A percentile compares a stretch with the other conserved stretches of the same genome.
Evolutionary conservation across 139 green algal genomes (phyloP).

Genomic region (Yamagishiella unicocca): DNA sequence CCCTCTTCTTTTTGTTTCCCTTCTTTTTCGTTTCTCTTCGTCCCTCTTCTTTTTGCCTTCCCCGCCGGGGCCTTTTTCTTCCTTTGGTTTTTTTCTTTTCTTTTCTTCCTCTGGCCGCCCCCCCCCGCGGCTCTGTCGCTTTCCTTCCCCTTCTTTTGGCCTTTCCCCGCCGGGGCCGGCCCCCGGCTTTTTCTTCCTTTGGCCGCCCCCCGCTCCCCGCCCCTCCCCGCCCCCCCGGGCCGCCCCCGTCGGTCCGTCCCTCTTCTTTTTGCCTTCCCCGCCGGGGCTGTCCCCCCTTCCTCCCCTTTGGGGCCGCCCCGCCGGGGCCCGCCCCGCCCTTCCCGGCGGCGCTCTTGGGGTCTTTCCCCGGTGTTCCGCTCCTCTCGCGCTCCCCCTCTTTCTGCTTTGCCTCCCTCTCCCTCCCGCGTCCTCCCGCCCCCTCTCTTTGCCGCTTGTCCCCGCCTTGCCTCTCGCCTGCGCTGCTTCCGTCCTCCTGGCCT

Average conservation of each 20-base stretch:
- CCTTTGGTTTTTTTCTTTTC: neutral
- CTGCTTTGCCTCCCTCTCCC: neutral
- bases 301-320: too few relatives aligned
- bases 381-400: neutral
- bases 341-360: too few relatives aligned
- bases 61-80: neutral
- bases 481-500: neutral
- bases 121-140: neutral
- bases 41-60: neutral
- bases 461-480: too few relatives aligned
- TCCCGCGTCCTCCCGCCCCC: too few relatives aligned
- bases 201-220: too few relatives aligned
- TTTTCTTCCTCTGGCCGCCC: neutral
- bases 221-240: too few relatives aligned
- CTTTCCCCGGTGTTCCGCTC: too few relatives aligned
- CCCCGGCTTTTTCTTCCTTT: neutral
- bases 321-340: too few relatives aligned
- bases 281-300: neutral
- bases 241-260: neutral
- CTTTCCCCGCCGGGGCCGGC: neutral
- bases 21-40: neutral
- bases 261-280: neutral
- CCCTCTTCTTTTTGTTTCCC: neutral
- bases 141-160: neutral
- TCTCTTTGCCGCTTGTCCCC: neutral